Evolutionary conservation across 768 basidiomycete genomes (phyloP).

Genomic region (Leccinum variicolor): DNA sequence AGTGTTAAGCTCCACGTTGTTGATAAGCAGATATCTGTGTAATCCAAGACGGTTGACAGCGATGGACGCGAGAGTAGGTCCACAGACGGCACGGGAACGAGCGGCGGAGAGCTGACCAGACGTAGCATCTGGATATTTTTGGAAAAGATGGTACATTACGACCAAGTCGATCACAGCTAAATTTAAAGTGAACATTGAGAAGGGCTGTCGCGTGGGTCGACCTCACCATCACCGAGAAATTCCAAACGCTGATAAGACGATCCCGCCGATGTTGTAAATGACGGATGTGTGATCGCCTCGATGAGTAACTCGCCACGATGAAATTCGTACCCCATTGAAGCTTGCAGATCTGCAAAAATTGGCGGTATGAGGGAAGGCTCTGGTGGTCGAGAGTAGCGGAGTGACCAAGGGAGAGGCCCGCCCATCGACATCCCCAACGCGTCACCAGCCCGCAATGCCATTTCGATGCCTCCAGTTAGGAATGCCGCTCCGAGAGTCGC

Average conservation of each 20-base stretch:
- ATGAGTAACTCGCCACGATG: conserved; percentile 57
- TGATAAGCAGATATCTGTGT: conserved; percentile 68
- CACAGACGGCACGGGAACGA: conserved; percentile 68
- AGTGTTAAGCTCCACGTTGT: conserved; percentile 61
- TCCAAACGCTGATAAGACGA: conserved; percentile 84
- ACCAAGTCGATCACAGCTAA: conserved; percentile 70
- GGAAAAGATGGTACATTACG: conserved; percentile 67
- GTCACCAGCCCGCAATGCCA: conserved; percentile 63
- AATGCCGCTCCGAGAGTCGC: conserved; percentile 78
- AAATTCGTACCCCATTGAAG: conserved; percentile 68
- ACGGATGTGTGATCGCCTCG: conserved; percentile 86
- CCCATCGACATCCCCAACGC: conserved; percentile 72
- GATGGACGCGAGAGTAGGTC: conserved; percentile 66
- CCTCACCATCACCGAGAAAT: conserved; percentile 84
- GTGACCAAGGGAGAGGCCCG: conserved; percentile 62
- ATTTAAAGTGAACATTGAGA: conserved; percentile 8
- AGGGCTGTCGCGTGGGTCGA: not conserved
- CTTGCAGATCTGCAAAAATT: conserved; percentile 56
- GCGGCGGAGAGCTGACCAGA: conserved; percentile 77
- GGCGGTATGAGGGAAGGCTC: conserved; percentile 37
- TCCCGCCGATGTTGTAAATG: conserved; percentile 51
- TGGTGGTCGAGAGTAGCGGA: conserved; percentile 45
- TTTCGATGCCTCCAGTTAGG: conserved; percentile 64
- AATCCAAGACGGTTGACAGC: conserved; percentile 62
- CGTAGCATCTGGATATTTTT: conserved; percentile 64